Evolutionary conservation across 2,329 filamentous ascomycete species (phyloP), one percentile per base, ranked within the genome.

Genomic region (Canariomyces notabilis): DNA sequence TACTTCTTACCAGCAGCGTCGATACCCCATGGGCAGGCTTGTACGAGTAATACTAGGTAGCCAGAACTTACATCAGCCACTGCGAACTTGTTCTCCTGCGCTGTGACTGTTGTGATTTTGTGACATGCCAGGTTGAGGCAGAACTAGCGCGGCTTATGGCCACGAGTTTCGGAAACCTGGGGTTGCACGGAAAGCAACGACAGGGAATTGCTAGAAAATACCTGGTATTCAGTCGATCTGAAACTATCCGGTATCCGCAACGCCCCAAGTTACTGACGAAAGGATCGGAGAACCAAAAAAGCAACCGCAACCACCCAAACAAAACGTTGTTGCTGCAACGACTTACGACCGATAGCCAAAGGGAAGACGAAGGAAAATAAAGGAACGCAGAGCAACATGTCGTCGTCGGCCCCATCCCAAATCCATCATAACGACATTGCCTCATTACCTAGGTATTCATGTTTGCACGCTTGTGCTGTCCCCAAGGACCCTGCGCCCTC

Each of bases 21-120:
- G 37, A 51, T 50, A 48, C 48, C 45, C 52, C 41, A 37, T 9
- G 11, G 18, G 32, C 29, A 22, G 42, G 33, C 21, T 38, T 54
- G 53, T 52, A 49, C 48, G 50, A 55, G 26, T 49, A 40, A 32
- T 48, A 47, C 31, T 37, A 42, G 39, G 33, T 35, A 46, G 31
- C 20, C 6, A 35, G 16, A 8, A 9, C 5, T 15, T 20, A 14
- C 29, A n/a, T 29, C 3, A 9, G 29, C n/a, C 29, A 19, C 14
- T 22, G 8, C 14, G 6, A 19, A 11, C 18, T 21, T 20, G 15
- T 6, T 12, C 18, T 6, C 9, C 16, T 18, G 5, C 6, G 12
- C 9, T 31, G 21, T 8, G 4, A 12, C n/a, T 16, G 6, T 26
- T 36, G 22, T 37, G 37, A 20, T 5, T 18, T 40, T 33, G 26